Percentiles rank a stretch among this genome's conserved stretches.
phyloP scores from a whole-genome alignment of 345 rosid species.

The Rhodamnia rubescens region DNA sequence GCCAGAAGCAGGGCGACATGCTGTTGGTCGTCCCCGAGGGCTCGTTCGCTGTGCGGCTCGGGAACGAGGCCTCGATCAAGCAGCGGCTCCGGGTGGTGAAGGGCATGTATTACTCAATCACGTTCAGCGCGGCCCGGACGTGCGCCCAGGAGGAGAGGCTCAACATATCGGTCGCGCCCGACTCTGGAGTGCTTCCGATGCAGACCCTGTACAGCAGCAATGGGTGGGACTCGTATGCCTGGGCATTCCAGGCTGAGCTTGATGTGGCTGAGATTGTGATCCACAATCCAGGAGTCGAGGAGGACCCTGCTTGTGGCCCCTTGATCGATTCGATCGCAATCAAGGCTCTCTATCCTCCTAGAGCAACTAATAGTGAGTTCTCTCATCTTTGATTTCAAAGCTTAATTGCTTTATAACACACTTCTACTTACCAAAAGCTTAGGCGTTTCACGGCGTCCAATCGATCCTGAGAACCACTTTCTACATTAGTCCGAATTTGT shows the following conservation, averaged over 20 bases:
- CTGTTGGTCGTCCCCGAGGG: conserved; percentile 6
- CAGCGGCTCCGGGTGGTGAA: background rate
- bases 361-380: background rate
- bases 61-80: background rate
- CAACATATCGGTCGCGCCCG: background rate
- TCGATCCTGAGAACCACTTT: background rate
- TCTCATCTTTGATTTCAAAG: background rate
- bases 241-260: background rate
- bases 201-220: background rate
- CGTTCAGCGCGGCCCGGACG: background rate
- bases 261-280: background rate
- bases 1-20: conserved; percentile 30
- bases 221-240: background rate
- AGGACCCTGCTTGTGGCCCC: background rate
- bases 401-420: background rate
- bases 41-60: background rate
- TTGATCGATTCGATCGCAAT: background rate
- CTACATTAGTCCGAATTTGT: background rate
- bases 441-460: background rate
- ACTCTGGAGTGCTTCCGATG: background rate
- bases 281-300: background rate
- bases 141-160: background rate
- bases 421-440: background rate
- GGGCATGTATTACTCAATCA: background rate
- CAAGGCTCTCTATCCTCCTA: background rate